Base-by-base conservation (phyloP, 768 basidiomycete genomes). In the Tylopilus sp. region DNA sequence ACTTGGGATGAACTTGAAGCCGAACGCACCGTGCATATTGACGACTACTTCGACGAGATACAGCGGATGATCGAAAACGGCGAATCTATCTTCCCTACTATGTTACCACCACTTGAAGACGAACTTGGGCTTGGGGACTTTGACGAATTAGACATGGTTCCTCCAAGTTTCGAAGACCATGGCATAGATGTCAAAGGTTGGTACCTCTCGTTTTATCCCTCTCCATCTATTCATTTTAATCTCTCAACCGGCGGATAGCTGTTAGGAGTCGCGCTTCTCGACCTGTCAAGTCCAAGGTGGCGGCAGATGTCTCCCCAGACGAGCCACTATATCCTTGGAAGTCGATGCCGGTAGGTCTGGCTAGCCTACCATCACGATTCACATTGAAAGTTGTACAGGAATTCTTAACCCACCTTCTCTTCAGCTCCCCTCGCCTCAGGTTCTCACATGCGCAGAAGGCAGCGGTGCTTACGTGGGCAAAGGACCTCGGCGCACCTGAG, bases 391-490 rank as follows among this genome's bases (percentile, higher is more conserved):
- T 14, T 24, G 8, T 49, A 75, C 12, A 71, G 67, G 55, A 65
- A 33, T 68, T 71, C 43, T 48, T 62, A 6, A 71, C 63, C 0
- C 59, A 66, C 31, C 45, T 72, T 9, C 53, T 74, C 7, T 74
- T 74, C 46, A 68, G 61, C 33, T 72, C 69, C 1, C 62, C 70
- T 0, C 47, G 51, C 14, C 55, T 72, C 0, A 54, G 59, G 17
- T 74, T 74, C 48, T 74, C 68, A 1, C 47, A 56, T 11, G 48
- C 53, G 6, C 71, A 73, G 43, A 57, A 73, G 48, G 53, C 33
- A 12, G 66, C n/a, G n/a, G n/a, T n/a, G n/a, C n/a, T n/a, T n/a
- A n/a, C n/a, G n/a, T 74, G 66, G 68, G 71, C 62, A 3, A 66
- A 55, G 29, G 62, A 56, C 0, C 47, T 74, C 5, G 61, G 70